A percentile compares a stretch with the other conserved stretches of the same genome.
phyloP scores from a whole-genome alignment of 2,329 filamentous ascomycete genomes.

The Sclerotinia sclerotiorum region DNA sequence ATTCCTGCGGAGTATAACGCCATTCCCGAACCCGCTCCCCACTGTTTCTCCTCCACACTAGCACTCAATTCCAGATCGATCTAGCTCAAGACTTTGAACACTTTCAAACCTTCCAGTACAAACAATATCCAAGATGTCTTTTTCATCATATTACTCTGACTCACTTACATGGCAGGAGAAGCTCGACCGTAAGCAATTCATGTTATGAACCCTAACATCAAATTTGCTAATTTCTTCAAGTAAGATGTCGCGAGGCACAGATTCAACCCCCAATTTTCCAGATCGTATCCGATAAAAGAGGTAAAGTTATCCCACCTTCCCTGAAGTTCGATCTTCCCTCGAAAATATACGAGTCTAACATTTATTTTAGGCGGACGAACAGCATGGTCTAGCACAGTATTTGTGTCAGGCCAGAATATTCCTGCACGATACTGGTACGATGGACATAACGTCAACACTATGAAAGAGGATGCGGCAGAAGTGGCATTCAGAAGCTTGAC shows the following conservation, averaged over 20 bases:
- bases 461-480: conserved; percentile 88
- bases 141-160: conserved; percentile 34
- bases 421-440: conserved; percentile 89
- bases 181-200: conserved; percentile 41
- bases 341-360: conserved; percentile 27
- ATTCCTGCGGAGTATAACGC: conserved; percentile 40
- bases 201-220: conserved; percentile 23
- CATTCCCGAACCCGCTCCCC: conserved; percentile 35
- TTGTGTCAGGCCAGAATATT: conserved; percentile 63
- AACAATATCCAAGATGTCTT: conserved; percentile 35
- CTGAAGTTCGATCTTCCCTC: conserved; percentile 1
- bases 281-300: conserved; percentile 73
- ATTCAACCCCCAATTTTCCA: conserved; percentile 61
- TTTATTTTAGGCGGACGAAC: conserved; percentile 71
- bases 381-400: conserved; percentile 82
- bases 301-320: conserved; percentile 46
- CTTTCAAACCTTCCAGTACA: conserved; percentile 23
- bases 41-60: conserved; percentile 34
- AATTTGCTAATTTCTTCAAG: conserved; percentile 44
- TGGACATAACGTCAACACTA: conserved; percentile 82
- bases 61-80: conserved; percentile 28
- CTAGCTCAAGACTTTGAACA: conserved; percentile 24
- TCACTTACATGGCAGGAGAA: conserved; percentile 43
- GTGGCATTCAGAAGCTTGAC: conserved; percentile 63
- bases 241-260: conserved; percentile 56